phyloP scores from a whole-genome alignment of 1,284 basidiomycete genomes.

The Cutaneotrichosporon cyanovorans region DNA sequence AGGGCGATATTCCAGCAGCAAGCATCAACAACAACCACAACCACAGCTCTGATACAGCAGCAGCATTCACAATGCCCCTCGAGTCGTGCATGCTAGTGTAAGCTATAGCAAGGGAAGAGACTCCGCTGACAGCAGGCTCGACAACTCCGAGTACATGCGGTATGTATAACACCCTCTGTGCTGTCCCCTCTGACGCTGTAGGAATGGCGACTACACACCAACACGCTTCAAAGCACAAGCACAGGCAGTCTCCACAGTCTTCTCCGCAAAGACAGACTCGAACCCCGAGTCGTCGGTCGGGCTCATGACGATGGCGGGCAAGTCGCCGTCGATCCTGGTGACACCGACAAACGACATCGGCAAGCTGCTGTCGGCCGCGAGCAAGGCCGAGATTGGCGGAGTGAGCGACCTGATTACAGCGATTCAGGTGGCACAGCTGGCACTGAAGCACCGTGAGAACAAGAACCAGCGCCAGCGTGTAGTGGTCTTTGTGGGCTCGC shows the following conservation, averaged over 20 bases:
- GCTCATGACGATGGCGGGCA: constrained; percentile 95
- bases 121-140: constrained; percentile 53
- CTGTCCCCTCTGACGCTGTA: constrained; percentile 21
- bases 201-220: constrained; percentile 86
- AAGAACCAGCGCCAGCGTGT: constrained; percentile 95
- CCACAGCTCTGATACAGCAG: not conserved
- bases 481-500: constrained; percentile 87
- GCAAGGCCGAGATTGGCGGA: constrained; percentile 68
- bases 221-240: constrained; percentile 81
- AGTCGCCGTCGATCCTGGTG: constrained; percentile 91
- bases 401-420: constrained; percentile 77
- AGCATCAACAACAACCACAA: constrained; percentile 3
- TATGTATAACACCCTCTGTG: constrained; percentile 12
- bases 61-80: constrained; percentile 63
- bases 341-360: constrained; percentile 93
- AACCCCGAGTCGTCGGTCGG: constrained; percentile 98
- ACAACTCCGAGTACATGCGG: constrained; percentile 92
- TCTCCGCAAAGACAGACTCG: constrained; percentile 85
- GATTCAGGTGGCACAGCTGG: constrained; percentile 87
- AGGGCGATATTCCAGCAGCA: not conserved
- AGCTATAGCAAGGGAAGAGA: constrained; percentile 16
- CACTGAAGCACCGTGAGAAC: constrained; percentile 95
- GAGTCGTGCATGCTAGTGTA: constrained; percentile 79
- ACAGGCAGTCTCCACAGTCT: constrained; percentile 85
- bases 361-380: constrained; percentile 75